These are phyloP conservation scores for Globisporangium solare DNA, from an alignment of 352 stramenopile genomes.

Conservation along the genomic window DNA sequence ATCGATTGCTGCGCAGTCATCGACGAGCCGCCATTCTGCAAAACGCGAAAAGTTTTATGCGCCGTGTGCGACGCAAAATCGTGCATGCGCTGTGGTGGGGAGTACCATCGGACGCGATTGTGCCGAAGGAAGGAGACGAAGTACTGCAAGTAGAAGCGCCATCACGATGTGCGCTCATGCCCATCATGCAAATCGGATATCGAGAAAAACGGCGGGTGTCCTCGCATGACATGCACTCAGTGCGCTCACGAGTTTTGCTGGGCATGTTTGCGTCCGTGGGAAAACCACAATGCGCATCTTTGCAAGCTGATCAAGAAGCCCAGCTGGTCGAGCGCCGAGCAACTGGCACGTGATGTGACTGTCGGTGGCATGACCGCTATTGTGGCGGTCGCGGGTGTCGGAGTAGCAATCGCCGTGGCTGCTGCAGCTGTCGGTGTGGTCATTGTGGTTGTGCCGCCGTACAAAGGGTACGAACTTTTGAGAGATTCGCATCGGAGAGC, in stretches of 20 bases:
- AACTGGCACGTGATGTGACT: conserved; percentile 24
- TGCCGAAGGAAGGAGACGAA: conserved; percentile 61
- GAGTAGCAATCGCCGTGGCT: too few relatives aligned
- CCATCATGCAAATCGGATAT: conserved; percentile 67
- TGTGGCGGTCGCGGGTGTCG: conserved; percentile 27
- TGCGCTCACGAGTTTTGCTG: conserved; percentile 85
- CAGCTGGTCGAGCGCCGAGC: too few relatives aligned
- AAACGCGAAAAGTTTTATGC: conserved; percentile 39
- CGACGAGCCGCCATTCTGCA: conserved; percentile 51
- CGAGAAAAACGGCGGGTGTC: conserved; percentile 82
- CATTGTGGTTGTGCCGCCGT: conserved; percentile 57
- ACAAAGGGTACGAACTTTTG: conserved; percentile 52
- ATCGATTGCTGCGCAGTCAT: conserved; percentile 53
- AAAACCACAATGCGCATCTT: conserved; percentile 62
- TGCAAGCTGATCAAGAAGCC: conserved; percentile 40
- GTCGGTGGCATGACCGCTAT: conserved; percentile 44
- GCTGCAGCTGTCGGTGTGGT: conserved; percentile 41
- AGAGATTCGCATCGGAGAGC: conserved; percentile 39
- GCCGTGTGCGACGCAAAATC: conserved; percentile 40
- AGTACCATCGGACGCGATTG: conserved; percentile 50
- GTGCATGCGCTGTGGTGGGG: conserved; percentile 62
- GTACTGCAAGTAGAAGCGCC: conserved; percentile 64
- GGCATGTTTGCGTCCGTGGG: conserved; percentile 66
- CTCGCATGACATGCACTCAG: conserved; percentile 83
- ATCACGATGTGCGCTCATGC: conserved; percentile 63